A percentile compares a stretch with the other conserved stretches of the same genome.
Conservation (phyloP, 176 grass and related monocot genomes). For the Oryza longistaminata region DNA sequence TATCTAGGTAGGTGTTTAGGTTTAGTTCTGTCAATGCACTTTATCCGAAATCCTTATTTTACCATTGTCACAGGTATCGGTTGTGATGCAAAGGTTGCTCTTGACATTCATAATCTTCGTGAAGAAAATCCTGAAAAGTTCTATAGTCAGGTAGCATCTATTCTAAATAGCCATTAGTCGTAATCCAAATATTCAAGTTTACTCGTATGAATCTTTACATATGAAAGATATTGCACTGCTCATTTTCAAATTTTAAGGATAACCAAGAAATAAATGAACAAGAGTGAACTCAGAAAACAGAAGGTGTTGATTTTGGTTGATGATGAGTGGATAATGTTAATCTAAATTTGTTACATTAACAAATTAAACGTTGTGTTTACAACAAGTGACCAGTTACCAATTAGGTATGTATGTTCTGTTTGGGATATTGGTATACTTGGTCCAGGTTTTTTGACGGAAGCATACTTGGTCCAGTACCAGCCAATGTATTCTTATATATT, state of each 20-base stretch:
- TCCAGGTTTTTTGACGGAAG: no score
- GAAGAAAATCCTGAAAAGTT: conserved; percentile 97
- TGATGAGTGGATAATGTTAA: not conserved
- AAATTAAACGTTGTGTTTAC: no score
- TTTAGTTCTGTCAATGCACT: not conserved
- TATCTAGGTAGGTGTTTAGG: conserved; percentile 62
- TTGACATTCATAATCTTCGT: conserved; percentile 93
- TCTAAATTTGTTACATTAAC: not conserved
- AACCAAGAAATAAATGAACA: not conserved
- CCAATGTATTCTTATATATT: not conserved
- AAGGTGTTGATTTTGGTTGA: not conserved
- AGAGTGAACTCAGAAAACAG: not conserved
- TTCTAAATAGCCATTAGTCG: no score
- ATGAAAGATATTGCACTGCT: no score
- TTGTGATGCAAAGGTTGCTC: conserved; percentile 93
- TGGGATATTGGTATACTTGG: not conserved
- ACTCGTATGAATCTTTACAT: not conserved
- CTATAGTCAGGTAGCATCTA: conserved; percentile 66
- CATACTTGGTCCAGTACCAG: not conserved
- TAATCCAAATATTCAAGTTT: not conserved
- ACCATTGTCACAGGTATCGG: conserved; percentile 59
- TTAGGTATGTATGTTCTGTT: not conserved
- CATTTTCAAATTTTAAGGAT: no score
- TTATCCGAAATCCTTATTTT: conserved; percentile 25
- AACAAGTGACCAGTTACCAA: not conserved